Evolutionary conservation across 2,329 filamentous ascomycete species (phyloP).

Genomic region (Pochonia chlamydosporia): DNA sequence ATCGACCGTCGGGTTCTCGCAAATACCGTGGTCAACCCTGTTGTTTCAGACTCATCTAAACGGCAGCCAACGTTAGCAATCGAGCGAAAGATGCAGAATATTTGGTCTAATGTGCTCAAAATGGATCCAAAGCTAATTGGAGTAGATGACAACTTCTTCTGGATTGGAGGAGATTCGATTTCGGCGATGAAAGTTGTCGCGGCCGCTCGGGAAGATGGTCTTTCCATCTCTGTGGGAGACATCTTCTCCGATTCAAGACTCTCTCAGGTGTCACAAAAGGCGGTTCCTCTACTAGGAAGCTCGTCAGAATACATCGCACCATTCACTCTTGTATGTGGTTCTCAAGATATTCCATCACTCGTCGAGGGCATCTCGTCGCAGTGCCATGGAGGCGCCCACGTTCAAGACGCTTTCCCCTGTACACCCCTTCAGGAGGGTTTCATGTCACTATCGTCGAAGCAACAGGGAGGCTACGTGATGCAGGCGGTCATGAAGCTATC

Average conservation of each 20-base stretch:
- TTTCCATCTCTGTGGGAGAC: conserved; percentile 14
- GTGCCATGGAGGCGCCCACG: no score
- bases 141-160: conserved; percentile 19
- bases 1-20: conserved; percentile 12
- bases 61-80: neutral
- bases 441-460: conserved; percentile 26
- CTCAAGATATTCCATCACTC: no score
- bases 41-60: no score
- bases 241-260: conserved; percentile 16
- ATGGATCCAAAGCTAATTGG: conserved; percentile 15
- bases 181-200: conserved; percentile 17
- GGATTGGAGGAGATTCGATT: conserved; percentile 23
- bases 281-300: no score
- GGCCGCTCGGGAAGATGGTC: conserved; percentile 8
- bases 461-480: conserved; percentile 27
- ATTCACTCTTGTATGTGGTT: no score
- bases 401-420: conserved; percentile 20
- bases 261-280: no score
- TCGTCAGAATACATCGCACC: no score
- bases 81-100: neutral
- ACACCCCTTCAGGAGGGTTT: conserved; percentile 33
- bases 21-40: neutral
- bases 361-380: no score
- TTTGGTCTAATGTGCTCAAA: conserved; percentile 27
- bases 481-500: conserved; percentile 11